These are phyloP conservation scores for Achlya hypogyna DNA, from an alignment of 352 stramenopile genomes.

Conservation along the genomic window DNA sequence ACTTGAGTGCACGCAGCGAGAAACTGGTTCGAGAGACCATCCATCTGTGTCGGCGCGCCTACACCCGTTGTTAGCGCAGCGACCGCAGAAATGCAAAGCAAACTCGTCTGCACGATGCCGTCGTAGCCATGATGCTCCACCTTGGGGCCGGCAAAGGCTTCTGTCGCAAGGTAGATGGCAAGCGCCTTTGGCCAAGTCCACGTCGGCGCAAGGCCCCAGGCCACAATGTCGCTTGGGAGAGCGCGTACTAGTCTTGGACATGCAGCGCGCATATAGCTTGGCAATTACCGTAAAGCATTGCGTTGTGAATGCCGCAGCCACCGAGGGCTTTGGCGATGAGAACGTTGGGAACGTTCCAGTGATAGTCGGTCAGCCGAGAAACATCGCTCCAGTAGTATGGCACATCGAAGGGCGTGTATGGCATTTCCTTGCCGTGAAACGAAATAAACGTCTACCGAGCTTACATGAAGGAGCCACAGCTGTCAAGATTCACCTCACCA, in stretches of 20 bases:
- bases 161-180: conserved; percentile 59
- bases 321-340: conserved; percentile 79
- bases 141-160: conserved; percentile 55
- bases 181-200: conserved; percentile 74
- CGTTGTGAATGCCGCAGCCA: conserved; percentile 85
- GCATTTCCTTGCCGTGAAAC: conserved; percentile 30
- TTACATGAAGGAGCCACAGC: neutral
- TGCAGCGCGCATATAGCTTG: no score
- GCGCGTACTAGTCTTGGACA: conserved; percentile 36
- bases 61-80: neutral
- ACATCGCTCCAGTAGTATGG: conserved; percentile 81
- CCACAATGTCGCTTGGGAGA: conserved; percentile 56
- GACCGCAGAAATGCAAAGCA: conserved; percentile 2
- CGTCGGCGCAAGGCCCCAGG: conserved; percentile 50
- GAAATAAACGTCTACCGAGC: conserved; percentile 29
- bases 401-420: conserved; percentile 71
- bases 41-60: conserved; percentile 15
- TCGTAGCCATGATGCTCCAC: conserved; percentile 41
- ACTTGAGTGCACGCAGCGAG: conserved; percentile 39
- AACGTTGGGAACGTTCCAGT: conserved; percentile 73
- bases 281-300: conserved; percentile 85
- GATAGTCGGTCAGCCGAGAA: conserved; percentile 46
- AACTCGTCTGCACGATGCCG: conserved; percentile 55
- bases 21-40: conserved; percentile 37
- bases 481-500: conserved; percentile 28